Evolutionary conservation across 179 eudicot genomes (phyloP), one percentile per base, ranked within the genome.

Genomic region (Actinidia polygama): DNA sequence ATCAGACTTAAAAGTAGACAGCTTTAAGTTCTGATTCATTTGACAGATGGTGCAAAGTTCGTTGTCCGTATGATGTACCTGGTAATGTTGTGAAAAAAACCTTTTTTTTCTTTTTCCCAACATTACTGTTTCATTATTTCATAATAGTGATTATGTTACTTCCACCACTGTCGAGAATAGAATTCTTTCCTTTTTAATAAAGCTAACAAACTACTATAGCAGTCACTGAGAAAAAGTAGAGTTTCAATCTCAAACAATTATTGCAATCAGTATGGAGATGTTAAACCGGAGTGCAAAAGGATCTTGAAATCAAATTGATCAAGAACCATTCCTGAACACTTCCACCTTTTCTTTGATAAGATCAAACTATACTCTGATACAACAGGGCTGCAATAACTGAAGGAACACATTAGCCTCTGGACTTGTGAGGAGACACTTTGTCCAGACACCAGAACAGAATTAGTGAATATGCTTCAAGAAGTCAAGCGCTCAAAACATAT

Each of bases 201-300:
- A 70, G 24, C 74, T 40, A 71, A 63, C 53, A 71, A 46, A 71
- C 75, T 69, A 51, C n/a, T 40, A 16, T 10, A n/a, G 51, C 19
- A 40, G n/a, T 36, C 8, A 69, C 51, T 40, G 72, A 19, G 46
- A 10, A 66, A 10, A 67, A 15, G 73, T 40, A 10, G 16, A 14
- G 50, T 36, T 15, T 3, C n/a, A 40, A 69, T 26, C 14, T 50
- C 75, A 72, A 72, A 8, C 21, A n/a, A 72, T n/a, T 47, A 11
- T 7, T 9, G 55, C 57, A 72, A 72, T 47, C 55, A n/a, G 47
- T n/a, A 51, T 46, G 75, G 30, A 49, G 14, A 73, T 50, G 58
- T 8, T 50, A 73, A 72, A 73, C 59, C 50, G 12, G 40, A 73
- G 50, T 23, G 36, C 77, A 73, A 58, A 72, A 49, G 57, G 46